Percentiles rank a stretch among this genome's conserved stretches.
Evolutionary conservation across 257 asterid genomes (phyloP).

Genomic region (Linderniella brevidens): DNA sequence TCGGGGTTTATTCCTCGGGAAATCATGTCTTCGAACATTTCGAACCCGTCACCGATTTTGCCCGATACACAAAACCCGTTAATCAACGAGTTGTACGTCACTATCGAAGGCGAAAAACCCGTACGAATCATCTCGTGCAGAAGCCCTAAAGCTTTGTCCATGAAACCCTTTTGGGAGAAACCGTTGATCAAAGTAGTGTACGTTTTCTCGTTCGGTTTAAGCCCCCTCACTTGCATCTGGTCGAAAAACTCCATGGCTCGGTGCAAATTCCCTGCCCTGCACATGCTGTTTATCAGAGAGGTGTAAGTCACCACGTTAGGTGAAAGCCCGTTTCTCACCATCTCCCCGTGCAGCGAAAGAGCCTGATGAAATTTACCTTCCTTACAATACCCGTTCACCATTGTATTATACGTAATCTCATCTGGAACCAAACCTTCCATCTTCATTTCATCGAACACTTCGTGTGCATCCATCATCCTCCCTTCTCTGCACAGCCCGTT

Average conservation of each 20-base stretch:
- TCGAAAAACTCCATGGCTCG: slow-evolving; percentile 65
- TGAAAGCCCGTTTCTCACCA: slow-evolving; percentile 69
- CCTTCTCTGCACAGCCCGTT: slow-evolving; percentile 67
- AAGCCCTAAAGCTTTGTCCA: slow-evolving; percentile 54
- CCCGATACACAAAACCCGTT: slow-evolving; percentile 69
- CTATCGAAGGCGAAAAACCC: slow-evolving; percentile 56
- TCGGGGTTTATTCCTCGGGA: slow-evolving; percentile 43
- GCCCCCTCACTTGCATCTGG: slow-evolving; percentile 54
- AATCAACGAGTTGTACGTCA: slow-evolving; percentile 67
- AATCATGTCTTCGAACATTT: slow-evolving; percentile 33
- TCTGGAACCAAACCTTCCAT: slow-evolving; percentile 45
- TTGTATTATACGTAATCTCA: slow-evolving; percentile 67
- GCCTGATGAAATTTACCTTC: slow-evolving; percentile 71
- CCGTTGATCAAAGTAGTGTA: slow-evolving; percentile 77
- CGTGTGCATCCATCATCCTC: slow-evolving; percentile 44
- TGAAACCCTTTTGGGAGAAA: slow-evolving; percentile 59
- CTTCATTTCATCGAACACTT: slow-evolving; percentile 48
- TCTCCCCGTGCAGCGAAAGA: slow-evolving; percentile 62
- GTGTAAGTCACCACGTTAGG: slow-evolving; percentile 80
- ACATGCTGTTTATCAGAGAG: slow-evolving; percentile 59
- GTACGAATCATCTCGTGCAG: slow-evolving; percentile 34
- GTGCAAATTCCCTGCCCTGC: slow-evolving; percentile 46
- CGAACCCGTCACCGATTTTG: slow-evolving; percentile 37
- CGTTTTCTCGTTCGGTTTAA: slow-evolving; percentile 61
- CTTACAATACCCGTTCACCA: slow-evolving; percentile 68